These are phyloP conservation scores for Nicotiana attenuata DNA, from an alignment of 257 asterid genomes.

Conservation along the genomic window DNA sequence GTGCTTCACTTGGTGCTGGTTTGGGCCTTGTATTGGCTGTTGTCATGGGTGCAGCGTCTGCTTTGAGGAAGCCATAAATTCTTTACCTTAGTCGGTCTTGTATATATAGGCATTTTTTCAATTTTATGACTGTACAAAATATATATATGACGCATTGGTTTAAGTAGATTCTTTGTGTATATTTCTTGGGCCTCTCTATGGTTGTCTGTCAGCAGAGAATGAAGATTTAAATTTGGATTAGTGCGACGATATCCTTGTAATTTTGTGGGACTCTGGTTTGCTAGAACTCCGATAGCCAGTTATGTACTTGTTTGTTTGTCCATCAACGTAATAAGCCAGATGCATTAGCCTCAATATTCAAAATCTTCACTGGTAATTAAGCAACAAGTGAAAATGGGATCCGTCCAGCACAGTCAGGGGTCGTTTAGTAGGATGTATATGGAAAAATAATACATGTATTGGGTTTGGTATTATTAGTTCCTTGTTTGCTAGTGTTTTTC, in stretches of 20 bases:
- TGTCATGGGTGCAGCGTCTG: constrained; percentile 97
- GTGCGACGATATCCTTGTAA: neutral
- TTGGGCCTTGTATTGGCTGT: constrained; percentile 86
- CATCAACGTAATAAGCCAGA: neutral
- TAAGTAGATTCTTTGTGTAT: neutral
- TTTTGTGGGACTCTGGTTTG: neutral
- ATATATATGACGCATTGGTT: neutral
- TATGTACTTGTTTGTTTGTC: neutral
- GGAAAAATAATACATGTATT: too few species aligned
- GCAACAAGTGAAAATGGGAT: too few species aligned
- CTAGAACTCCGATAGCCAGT: neutral
- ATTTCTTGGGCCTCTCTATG: neutral
- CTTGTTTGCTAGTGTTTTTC: too few species aligned
- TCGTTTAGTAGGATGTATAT: too few species aligned
- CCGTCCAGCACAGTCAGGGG: too few species aligned
- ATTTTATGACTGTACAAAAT: neutral
- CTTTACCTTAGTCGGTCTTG: neutral
- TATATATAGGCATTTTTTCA: neutral
- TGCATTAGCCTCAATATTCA: neutral
- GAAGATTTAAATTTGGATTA: too few species aligned
- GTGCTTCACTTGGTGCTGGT: constrained; percentile 97
- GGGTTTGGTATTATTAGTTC: too few species aligned
- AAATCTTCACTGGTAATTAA: too few species aligned
- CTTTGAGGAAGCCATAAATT: constrained; percentile 82
- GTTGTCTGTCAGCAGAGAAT: neutral